Evolutionary conservation across 139 green algal genomes (phyloP).

Genomic region (Micractinium sp.): DNA sequence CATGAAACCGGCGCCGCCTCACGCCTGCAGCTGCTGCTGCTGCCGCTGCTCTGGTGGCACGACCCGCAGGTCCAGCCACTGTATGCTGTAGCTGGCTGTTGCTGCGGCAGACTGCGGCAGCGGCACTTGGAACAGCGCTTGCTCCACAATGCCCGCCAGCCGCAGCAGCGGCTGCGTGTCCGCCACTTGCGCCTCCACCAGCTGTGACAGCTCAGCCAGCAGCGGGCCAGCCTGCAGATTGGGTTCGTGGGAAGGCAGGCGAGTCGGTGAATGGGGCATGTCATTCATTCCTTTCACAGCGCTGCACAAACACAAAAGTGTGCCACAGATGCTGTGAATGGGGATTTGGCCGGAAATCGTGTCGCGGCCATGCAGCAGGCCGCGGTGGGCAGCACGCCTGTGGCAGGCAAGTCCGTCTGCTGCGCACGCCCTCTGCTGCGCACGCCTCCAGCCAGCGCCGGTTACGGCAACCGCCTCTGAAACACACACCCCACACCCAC

Average conservation of each 20-base stretch:
- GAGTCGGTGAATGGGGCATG: background rate
- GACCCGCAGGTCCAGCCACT: slow-evolving; percentile 42
- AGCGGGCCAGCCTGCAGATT: background rate
- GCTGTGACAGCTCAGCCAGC: background rate
- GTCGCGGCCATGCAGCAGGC: background rate
- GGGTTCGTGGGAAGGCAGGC: background rate
- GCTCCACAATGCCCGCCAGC: slow-evolving; percentile 29
- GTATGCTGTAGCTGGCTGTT: slow-evolving; percentile 18
- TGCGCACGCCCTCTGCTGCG: no score
- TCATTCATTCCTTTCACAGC: no score
- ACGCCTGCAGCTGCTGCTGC: background rate
- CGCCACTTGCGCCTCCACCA: slow-evolving; percentile 4
- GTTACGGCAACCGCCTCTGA: no score
- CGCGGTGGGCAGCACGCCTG: background rate
- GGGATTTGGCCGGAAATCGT: no score
- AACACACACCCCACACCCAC: no score
- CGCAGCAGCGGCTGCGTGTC: background rate
- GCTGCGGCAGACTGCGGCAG: background rate
- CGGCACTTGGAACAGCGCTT: slow-evolving; percentile 26
- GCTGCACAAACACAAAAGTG: no score
- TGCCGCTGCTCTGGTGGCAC: background rate
- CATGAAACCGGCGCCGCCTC: no score
- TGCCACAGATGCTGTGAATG: no score
- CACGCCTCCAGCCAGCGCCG: no score
- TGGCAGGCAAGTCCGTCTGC: no score